Evolutionary conservation across 305 asterid genomes (phyloP).

Genomic region (Ajuga reptans): DNA sequence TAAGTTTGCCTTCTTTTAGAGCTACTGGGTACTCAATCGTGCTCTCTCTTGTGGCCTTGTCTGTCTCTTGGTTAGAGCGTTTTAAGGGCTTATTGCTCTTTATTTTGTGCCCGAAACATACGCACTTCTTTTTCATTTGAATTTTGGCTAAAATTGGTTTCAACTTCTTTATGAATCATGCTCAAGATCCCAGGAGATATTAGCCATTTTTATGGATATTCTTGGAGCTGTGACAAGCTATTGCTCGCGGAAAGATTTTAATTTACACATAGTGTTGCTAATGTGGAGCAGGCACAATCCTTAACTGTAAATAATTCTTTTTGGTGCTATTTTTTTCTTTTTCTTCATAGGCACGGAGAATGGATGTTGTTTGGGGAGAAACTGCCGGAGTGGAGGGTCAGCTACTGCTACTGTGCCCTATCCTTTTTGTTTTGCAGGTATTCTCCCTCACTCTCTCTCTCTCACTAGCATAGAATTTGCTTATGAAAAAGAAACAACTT

Average conservation of each 20-base stretch:
- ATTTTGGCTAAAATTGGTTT: slow-evolving; percentile 10
- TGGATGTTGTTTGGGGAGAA: slow-evolving; percentile 99
- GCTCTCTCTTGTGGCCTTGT: background rate
- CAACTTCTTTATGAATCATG: background rate
- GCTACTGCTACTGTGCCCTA: slow-evolving; percentile 62
- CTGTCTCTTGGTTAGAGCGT: background rate
- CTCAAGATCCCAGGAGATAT: background rate
- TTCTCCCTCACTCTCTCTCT: background rate
- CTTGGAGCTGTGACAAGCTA: slow-evolving; percentile 1
- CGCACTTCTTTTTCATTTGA: background rate
- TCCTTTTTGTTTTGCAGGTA: slow-evolving; percentile 90
- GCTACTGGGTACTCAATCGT: background rate
- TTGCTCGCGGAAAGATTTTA: background rate
- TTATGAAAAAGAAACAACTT: background rate
- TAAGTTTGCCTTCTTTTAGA: slow-evolving; percentile 1
- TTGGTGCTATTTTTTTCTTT: slow-evolving; percentile 21
- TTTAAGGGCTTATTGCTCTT: background rate
- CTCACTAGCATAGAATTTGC: background rate
- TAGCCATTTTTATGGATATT: background rate
- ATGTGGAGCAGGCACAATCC: background rate
- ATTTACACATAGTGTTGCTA: background rate
- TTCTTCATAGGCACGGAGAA: slow-evolving; percentile 72
- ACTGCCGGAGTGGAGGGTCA: slow-evolving; percentile 99
- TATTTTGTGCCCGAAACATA: background rate
- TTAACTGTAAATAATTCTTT: background rate